These are phyloP conservation scores for Colletotrichum eleusines DNA, from an alignment of 2,329 filamentous ascomycete genomes.

Conservation along the genomic window DNA sequence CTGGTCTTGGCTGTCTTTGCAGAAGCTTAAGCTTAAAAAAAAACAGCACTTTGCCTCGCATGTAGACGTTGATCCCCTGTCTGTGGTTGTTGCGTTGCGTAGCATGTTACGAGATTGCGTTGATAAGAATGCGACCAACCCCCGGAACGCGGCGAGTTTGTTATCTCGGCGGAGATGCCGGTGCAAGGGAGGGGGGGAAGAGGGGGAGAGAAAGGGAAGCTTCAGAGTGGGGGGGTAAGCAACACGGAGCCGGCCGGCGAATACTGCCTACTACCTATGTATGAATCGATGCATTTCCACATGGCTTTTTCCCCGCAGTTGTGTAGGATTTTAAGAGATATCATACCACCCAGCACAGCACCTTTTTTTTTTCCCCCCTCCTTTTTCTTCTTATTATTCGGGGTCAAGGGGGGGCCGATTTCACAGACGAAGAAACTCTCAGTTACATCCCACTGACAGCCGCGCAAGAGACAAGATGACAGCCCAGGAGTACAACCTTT, in stretches of 20 bases:
- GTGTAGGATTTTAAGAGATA: background rate
- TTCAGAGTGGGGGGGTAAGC: constrained; percentile 17
- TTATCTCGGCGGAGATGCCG: constrained; percentile 23
- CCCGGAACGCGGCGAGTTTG: constrained; percentile 13
- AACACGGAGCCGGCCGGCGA: constrained; percentile 36
- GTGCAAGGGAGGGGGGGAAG: too few species aligned
- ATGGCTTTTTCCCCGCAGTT: constrained; percentile 32
- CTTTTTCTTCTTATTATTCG: too few species aligned
- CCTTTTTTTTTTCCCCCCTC: too few species aligned
- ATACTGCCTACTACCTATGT: background rate
- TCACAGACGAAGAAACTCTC: constrained; percentile 14
- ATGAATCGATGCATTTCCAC: constrained; percentile 24
- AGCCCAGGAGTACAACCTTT: constrained; percentile 42
- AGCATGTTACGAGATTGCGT: constrained; percentile 38
- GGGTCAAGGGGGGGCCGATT: background rate
- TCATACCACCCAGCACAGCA: too few species aligned
- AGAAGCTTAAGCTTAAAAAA: background rate
- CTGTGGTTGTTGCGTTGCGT: constrained; percentile 1
- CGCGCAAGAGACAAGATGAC: constrained; percentile 39
- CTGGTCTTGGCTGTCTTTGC: constrained; percentile 7
- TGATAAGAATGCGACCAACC: constrained; percentile 10
- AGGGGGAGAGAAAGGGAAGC: too few species aligned
- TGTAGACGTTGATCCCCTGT: constrained; percentile 21
- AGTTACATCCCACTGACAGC: constrained; percentile 31
- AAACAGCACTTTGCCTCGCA: background rate